Percentiles rank a stretch among this genome's conserved stretches.
phyloP scores from a whole-genome alignment of 2,329 filamentous ascomycete species.

The Beauveria rudraprayagi region DNA sequence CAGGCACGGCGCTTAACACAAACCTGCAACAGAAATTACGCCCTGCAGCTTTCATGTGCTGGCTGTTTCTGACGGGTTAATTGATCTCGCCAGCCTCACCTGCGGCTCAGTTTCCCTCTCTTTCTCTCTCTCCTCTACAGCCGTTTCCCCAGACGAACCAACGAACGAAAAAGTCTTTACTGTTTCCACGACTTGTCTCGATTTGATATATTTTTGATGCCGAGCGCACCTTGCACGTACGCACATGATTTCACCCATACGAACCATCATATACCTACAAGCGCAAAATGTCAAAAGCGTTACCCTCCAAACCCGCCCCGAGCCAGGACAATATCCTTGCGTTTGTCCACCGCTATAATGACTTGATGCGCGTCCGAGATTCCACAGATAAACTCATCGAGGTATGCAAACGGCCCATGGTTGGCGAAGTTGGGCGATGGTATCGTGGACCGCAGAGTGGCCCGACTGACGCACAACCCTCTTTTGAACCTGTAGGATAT shows the following conservation, averaged over 20 bases:
- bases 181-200: background rate
- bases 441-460: background rate
- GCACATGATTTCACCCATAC: background rate
- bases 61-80: background rate
- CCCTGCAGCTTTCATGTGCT: background rate
- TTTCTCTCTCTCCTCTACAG: background rate
- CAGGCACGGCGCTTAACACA: background rate
- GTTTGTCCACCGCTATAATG: slow-evolving; percentile 11
- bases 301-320: background rate
- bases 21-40: background rate
- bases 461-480: background rate
- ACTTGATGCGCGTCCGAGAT: slow-evolving; percentile 8
- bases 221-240: background rate
- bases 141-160: background rate
- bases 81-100: background rate
- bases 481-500: slow-evolving; percentile 31
- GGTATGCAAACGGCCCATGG: background rate
- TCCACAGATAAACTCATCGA: slow-evolving; percentile 9
- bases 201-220: background rate
- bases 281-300: background rate
- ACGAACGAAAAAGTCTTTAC: background rate
- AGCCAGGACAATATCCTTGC: background rate
- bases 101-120: background rate
- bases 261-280: background rate
- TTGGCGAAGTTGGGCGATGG: background rate